phyloP scores from a whole-genome alignment of 1,284 basidiomycete species.

The Puccinia horiana region DNA sequence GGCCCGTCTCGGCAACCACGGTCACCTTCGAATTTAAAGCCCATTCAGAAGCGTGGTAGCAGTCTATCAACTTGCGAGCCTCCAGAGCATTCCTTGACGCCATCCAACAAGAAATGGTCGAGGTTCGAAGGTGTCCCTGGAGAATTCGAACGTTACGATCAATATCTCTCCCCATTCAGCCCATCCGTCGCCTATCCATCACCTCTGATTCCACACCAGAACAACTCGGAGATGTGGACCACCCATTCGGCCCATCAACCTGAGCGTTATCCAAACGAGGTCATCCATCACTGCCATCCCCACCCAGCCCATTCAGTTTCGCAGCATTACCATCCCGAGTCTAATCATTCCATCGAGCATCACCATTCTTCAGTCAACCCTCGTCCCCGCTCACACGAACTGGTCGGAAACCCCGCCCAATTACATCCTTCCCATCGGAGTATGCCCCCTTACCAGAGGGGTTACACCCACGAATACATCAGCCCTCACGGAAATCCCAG shows the following conservation, averaged over 20 bases:
- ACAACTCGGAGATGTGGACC: slow-evolving; percentile 19
- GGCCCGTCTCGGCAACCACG: slow-evolving; percentile 10
- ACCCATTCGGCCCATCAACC: slow-evolving; percentile 18
- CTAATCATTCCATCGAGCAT: slow-evolving; percentile 27
- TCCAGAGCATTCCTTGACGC: slow-evolving; percentile 18
- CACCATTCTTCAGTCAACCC: slow-evolving; percentile 22
- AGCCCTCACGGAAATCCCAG: slow-evolving; percentile 10
- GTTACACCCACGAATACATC: slow-evolving; percentile 31
- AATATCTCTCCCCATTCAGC: slow-evolving; percentile 27
- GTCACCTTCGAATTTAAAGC: slow-evolving; percentile 21
- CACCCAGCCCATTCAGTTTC: slow-evolving; percentile 21
- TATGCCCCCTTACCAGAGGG: slow-evolving; percentile 22
- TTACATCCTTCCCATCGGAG: slow-evolving; percentile 11
- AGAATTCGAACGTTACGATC: slow-evolving; percentile 21
- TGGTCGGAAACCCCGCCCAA: slow-evolving; percentile 15
- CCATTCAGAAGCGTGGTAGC: slow-evolving; percentile 29
- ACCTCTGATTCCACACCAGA: slow-evolving; percentile 7
- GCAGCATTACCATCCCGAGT: slow-evolving; percentile 20
- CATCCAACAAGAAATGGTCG: slow-evolving; percentile 24
- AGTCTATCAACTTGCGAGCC: slow-evolving; percentile 21
- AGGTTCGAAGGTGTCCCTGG: slow-evolving; percentile 21
- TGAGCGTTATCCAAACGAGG: slow-evolving; percentile 20
- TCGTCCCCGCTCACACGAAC: slow-evolving; percentile 29
- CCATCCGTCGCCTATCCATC: slow-evolving; percentile 25
- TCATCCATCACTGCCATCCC: slow-evolving; percentile 28